Base-by-base conservation (phyloP, 1,284 basidiomycete genomes). In the Heliocybe sulcata region DNA sequence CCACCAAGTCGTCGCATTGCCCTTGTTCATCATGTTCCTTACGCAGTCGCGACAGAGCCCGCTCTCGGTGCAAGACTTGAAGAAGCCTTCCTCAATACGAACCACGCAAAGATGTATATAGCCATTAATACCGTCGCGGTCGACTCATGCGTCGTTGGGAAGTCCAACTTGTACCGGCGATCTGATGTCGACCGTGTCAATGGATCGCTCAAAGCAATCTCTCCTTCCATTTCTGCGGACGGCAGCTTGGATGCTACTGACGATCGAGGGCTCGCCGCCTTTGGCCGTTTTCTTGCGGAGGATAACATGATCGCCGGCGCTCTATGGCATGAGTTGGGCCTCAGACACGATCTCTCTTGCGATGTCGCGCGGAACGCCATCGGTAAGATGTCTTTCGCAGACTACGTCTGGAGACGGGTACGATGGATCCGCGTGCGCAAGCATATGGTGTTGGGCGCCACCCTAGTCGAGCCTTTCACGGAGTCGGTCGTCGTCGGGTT, bases 91-190 rank as follows among this genome's bases (percentile, higher is more conserved):
- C 74, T 99, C 52, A 97, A 96, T 67, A 96, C 94, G 3, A 98
- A 94, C 53, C 97, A 99, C 65, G 96, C 96, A 14, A 98, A 97
- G 70, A 99, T 99, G 96, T 99, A 99, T 66, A 79, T 98, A 54
- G 94, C 94, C 9, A 93, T 99, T 69, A 97, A 97, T 70, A 77
- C 85, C 0, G 74, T 90, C 50, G 87, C 86, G 3, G 73, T 98
- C 55, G 97, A 98, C 54, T 96, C 93, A 0, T 99, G 97, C 68
- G 93, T 99, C 12, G 90, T 98, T 61, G 97, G 97, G 60, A 99
- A 99, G 72, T 95, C 93, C 55, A 95, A 94, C 69, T 70, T 99
- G 59, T 99, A 95, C 71, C 87, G 92, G 49, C 89, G 92, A 54
- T 90, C 91, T 35, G 94, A 97, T 67, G 71, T 96, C 45, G 88